Evolutionary conservation across 2,329 filamentous ascomycete genomes (phyloP), one percentile per base, ranked within the genome.

Genomic region (Xylaria sp.): DNA sequence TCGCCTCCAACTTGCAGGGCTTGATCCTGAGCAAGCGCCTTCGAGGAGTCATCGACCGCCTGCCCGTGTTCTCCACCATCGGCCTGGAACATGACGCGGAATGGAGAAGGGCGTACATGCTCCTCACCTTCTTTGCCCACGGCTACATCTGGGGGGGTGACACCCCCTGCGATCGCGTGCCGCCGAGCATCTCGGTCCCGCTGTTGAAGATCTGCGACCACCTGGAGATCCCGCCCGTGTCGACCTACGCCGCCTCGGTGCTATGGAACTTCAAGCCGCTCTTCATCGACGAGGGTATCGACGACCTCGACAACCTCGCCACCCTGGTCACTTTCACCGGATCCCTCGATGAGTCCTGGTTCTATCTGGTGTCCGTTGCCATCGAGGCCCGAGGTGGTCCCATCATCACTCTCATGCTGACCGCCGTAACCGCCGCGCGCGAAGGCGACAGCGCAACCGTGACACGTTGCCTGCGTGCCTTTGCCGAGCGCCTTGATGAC

Each of bases 181-280:
- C 96, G 56, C 89, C 92, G 31, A 85, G 93, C 67, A 89, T 99
- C 72, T 93, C 95, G 6, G 88, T 94, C 36, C 96, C 96, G 0
- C 88, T 98, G 73, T 85, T 97, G 61, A 83, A 90, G 72, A 87
- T 97, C 56, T 95, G 93, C 74, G 84, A 88, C 54, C 89, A 90
- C 70, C 88, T 99, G 20, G 93, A 98, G 77, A 85, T 99, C 31
- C 94, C 93, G 7, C 93, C 94, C 0, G 95, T 99, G 33, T 96
- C 95, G 57, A 98, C 95, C 20, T 99, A 98, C 79, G 94, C 96
- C 7, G 93, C 92, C 8, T 86, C 98, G 3, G 95, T 93, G 73
- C 86, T 99, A 31, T 99, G 96, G 96, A 99, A 99, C 82, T 98
- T 94, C 86, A 95, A 94, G 81, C 93, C 94, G 0, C 87, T 98